Evolutionary conservation across 176 grass and related monocot genomes (phyloP), one percentile per base, ranked within the genome.

Genomic region (Microstegium vimineum): DNA sequence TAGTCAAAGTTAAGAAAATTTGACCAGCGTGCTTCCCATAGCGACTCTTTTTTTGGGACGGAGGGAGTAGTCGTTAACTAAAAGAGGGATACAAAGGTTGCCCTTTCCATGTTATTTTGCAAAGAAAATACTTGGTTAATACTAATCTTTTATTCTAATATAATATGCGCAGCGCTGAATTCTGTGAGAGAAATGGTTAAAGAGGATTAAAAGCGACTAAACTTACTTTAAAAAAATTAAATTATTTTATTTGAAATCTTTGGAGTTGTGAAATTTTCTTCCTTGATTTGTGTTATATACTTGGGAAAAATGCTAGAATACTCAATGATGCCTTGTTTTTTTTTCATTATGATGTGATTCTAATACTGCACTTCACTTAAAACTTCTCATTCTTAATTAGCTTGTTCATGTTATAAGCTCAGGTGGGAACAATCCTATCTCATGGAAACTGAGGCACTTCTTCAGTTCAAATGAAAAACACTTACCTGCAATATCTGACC

Each of bases 391-490:
- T 52, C n/a, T 74, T 76, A 31, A 52, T 75, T 89, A 73, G 43
- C 47, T 66, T 77, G 25, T 42, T 2, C 15, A 43, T 91, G 47
- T 9, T 52, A 26, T 76, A 73, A 72, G 68, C 20, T 86, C 78
- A 98, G 96, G 86, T 65, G 84, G 67, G 22, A 85, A 68, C 66
- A 79, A 78, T 86, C 52, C 82, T 73, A 71, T 84, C 12, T 69
- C 89, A 47, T 74, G 82, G 75, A 88, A 85, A 41, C 71, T 81
- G 22, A 90, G 76, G 51, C 89, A 91, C 25, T 82, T 89, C 41
- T 79, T 98, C 76, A 86, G 84, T 84, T 93, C 93, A 84, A 89
- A 79, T 30, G 76, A 86, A 36, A 93, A 87, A 30, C 88, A 86
- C 36, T 71, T 95, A 22, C 91, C 96, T 74, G 31, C 71, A 63